phyloP scores from a whole-genome alignment of 306 rosid genomes.

The Glycyrrhiza uralensis region DNA sequence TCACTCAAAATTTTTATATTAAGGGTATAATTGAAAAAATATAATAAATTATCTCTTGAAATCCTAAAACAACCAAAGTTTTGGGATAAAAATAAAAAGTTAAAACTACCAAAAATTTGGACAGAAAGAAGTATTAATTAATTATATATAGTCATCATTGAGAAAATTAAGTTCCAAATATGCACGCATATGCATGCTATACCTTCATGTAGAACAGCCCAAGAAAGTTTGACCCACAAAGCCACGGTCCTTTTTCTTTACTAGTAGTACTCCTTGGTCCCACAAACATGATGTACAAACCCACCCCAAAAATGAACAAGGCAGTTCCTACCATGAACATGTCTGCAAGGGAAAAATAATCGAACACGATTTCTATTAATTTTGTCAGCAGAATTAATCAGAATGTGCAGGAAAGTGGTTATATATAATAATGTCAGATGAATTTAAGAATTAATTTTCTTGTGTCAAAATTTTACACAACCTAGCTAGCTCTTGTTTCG shows the following conservation, averaged over 20 bases:
- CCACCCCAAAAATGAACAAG: constrained; percentile 37
- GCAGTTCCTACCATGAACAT: constrained; percentile 46
- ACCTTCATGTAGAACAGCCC: constrained; percentile 29
- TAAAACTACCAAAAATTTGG: too few relatives aligned
- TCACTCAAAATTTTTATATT: too few relatives aligned
- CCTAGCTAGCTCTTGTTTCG: too few relatives aligned
- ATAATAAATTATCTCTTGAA: too few relatives aligned
- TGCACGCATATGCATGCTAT: neutral
- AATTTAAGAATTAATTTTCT: too few relatives aligned
- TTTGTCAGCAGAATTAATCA: neutral
- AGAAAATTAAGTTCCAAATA: neutral
- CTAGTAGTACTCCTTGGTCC: neutral
- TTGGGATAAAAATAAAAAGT: too few relatives aligned
- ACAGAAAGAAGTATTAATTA: too few relatives aligned
- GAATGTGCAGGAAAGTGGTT: neutral
- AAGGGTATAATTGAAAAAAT: too few relatives aligned
- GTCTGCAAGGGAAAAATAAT: constrained; percentile 26
- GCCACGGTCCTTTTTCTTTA: neutral
- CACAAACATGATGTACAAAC: constrained; percentile 44
- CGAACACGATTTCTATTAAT: neutral
- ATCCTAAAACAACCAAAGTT: too few relatives aligned
- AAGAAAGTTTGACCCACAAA: constrained; percentile 3
- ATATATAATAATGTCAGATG: too few relatives aligned
- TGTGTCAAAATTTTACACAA: too few relatives aligned
- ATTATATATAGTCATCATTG: neutral